These are phyloP conservation scores for Sugiyamaella americana DNA, from an alignment of 805 yeast genomes.

Conservation along the genomic window DNA sequence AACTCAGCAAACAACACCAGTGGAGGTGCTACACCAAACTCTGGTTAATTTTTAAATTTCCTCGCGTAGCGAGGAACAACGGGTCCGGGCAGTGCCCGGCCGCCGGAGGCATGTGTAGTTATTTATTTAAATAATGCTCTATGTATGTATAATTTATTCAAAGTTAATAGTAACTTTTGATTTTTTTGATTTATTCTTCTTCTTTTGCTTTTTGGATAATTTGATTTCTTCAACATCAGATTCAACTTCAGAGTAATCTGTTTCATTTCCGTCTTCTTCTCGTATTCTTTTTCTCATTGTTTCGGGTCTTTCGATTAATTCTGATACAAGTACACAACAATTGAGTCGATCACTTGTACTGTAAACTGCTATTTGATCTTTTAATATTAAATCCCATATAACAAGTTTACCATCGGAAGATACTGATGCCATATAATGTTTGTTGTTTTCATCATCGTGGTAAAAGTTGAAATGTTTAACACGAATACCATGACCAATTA, in stretches of 20 bases:
- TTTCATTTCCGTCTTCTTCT: constrained; percentile 56
- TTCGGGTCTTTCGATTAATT: constrained; percentile 63
- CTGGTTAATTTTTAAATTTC: constrained; percentile 2
- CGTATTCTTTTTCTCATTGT: constrained; percentile 67
- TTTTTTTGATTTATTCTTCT: constrained; percentile 23
- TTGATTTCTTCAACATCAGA: constrained; percentile 16
- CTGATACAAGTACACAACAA: constrained; percentile 69
- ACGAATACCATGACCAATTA: constrained; percentile 80
- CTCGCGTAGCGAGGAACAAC: too few relatives aligned
- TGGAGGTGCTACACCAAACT: constrained; percentile 16
- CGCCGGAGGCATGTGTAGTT: constrained; percentile 1
- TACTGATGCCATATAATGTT: constrained; percentile 62
- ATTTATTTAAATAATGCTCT: neutral
- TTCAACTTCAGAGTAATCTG: constrained; percentile 25
- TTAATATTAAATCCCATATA: constrained; percentile 67
- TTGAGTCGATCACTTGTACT: constrained; percentile 87
- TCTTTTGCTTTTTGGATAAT: neutral
- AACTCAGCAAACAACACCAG: constrained; percentile 13
- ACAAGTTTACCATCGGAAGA: constrained; percentile 93
- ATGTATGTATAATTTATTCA: constrained; percentile 4
- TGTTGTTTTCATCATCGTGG: constrained; percentile 30
- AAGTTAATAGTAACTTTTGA: constrained; percentile 24
- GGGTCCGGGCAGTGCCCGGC: too few relatives aligned
- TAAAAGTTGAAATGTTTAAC: constrained; percentile 66
- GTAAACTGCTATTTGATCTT: constrained; percentile 84